These are phyloP conservation scores for Forsythia viridissima DNA, from an alignment of 257 asterid species.

Conservation along the genomic window DNA sequence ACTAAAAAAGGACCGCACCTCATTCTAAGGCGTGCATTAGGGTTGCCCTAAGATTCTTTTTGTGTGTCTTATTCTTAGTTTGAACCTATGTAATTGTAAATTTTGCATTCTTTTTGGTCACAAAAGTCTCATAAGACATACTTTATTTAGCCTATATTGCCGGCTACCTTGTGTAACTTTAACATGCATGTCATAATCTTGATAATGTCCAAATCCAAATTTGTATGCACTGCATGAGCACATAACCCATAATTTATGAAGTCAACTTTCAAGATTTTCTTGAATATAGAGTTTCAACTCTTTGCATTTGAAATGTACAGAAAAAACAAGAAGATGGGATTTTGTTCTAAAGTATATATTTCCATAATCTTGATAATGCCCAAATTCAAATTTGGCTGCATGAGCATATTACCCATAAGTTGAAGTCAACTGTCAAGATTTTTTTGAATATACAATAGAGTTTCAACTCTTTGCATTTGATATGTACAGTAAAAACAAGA, in stretches of 20 bases:
- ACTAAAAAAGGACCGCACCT: background rate
- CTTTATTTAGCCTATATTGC: background rate
- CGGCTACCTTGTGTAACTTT: background rate
- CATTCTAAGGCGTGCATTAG: background rate
- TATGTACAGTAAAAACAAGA: too few species aligned
- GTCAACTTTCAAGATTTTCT: too few species aligned
- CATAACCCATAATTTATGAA: background rate
- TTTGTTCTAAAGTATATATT: too few species aligned
- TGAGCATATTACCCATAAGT: background rate
- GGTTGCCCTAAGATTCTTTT: background rate
- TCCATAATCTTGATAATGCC: background rate
- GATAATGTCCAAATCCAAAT: background rate
- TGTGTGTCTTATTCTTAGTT: background rate
- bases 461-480: too few species aligned
- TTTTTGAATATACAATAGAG: background rate
- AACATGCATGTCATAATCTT: background rate
- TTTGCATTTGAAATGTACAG: too few species aligned
- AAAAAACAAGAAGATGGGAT: too few species aligned
- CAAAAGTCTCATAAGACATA: background rate
- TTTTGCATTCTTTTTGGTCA: background rate
- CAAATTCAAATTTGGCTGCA: background rate
- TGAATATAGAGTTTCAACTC: too few species aligned
- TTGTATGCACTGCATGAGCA: too few species aligned
- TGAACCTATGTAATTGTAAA: background rate
- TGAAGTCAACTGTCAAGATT: background rate